These are phyloP conservation scores for Candida sithepensis DNA, from an alignment of 805 yeast species.

Conservation along the genomic window DNA sequence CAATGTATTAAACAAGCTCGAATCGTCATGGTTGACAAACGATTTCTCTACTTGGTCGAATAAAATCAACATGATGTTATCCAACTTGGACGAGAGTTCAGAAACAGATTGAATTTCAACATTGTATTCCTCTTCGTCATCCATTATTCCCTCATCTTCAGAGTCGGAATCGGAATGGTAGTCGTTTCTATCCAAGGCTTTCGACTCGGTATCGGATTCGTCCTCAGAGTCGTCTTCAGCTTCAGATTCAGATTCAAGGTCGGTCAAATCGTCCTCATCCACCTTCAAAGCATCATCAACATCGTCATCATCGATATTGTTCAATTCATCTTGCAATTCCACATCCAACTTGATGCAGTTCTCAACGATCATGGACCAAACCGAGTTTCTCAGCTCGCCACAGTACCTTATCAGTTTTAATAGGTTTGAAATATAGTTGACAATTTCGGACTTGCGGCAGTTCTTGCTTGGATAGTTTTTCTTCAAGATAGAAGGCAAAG, in stretches of 20 bases:
- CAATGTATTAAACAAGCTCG: conserved; percentile 65
- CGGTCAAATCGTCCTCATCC: conserved; percentile 29
- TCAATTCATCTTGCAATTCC: conserved; percentile 83
- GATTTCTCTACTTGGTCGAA: conserved; percentile 46
- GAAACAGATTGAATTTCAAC: conserved; percentile 46
- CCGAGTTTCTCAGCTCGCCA: conserved; percentile 64
- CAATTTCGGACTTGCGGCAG: conserved; percentile 47
- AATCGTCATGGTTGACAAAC: conserved; percentile 38
- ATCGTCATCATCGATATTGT: conserved; percentile 76
- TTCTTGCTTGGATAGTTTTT: conserved; percentile 78
- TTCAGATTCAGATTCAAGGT: conserved; percentile 25
- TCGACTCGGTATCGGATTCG: not conserved
- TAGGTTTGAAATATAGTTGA: conserved; percentile 65
- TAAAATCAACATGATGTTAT: conserved; percentile 58
- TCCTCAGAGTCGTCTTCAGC: conserved; percentile 25
- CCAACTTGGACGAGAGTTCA: conserved; percentile 65
- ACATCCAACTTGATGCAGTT: conserved; percentile 84
- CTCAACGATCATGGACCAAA: conserved; percentile 82
- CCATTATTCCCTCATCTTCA: conserved; percentile 32
- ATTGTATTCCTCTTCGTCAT: conserved; percentile 46
- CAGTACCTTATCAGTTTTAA: conserved; percentile 63
- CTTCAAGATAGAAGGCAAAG: conserved; percentile 56
- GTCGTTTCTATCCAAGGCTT: conserved; percentile 22
- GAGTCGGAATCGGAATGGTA: conserved; percentile 18
- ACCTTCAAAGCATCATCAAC: conserved; percentile 42